These are phyloP conservation scores for Balamuthia mandrillaris DNA, from an alignment of 208 protist species.

Conservation along the genomic window DNA sequence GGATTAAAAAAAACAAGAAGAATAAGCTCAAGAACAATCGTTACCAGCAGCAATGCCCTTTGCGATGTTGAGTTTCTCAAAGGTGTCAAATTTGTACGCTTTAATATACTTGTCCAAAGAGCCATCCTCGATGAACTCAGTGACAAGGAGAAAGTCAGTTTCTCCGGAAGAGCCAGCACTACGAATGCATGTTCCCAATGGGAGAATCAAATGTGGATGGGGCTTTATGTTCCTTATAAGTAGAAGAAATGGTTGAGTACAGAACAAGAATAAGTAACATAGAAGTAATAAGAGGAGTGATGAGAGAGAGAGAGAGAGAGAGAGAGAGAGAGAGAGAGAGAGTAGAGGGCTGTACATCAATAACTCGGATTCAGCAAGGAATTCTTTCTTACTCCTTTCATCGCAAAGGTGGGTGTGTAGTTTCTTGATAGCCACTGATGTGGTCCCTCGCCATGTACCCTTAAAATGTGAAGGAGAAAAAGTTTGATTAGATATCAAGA, in stretches of 20 bases:
- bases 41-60: too few species aligned
- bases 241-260: too few species aligned
- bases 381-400: conserved; percentile 10
- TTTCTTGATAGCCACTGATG: conserved; percentile 38
- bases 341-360: conserved; percentile 19
- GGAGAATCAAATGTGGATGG: too few species aligned
- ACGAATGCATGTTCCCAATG: neutral
- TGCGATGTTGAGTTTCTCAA: too few species aligned
- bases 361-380: conserved; percentile 20
- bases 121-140: conserved; percentile 34
- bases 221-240: too few species aligned
- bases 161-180: conserved; percentile 21
- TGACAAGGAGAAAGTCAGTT: conserved; percentile 29
- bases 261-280: too few species aligned
- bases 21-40: too few species aligned
- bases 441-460: conserved; percentile 16
- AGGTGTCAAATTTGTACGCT: neutral
- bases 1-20: too few species aligned
- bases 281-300: too few species aligned
- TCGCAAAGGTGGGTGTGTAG: neutral
- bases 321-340: neutral
- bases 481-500: too few species aligned
- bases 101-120: conserved; percentile 28
- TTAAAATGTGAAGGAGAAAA: too few species aligned
- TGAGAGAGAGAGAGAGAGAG: neutral